Conservation (phyloP, 208 protist genomes). For the Tritrichomonas musculus region DNA sequence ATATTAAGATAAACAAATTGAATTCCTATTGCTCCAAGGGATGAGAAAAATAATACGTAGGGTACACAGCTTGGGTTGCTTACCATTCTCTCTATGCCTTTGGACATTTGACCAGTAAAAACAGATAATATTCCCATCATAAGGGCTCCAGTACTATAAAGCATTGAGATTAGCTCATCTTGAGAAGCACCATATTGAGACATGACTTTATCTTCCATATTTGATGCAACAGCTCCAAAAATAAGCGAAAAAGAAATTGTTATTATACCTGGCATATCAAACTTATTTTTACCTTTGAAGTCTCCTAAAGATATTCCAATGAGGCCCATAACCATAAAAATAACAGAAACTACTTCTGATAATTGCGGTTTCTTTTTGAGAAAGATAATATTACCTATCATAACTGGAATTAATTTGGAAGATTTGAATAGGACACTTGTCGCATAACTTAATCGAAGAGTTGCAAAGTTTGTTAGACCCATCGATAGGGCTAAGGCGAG, state of each 20-base stretch:
- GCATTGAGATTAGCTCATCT: not conserved
- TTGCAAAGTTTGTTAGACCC: not conserved
- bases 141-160: not conserved
- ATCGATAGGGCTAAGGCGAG: not conserved
- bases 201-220: not conserved
- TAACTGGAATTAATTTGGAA: constrained; percentile 8
- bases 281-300: not conserved
- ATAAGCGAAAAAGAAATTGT: not conserved
- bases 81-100: not conserved
- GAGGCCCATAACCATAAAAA: not conserved
- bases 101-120: not conserved
- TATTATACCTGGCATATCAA: not conserved
- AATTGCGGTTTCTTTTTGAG: not conserved
- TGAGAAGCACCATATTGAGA: not conserved
- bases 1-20: not conserved
- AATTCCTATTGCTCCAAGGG: not conserved
- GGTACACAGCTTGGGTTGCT: not conserved
- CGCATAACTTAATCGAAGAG: not conserved
- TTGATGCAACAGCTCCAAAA: constrained; percentile 1
- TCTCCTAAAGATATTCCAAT: not conserved
- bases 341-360: not conserved
- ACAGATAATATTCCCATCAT: not conserved
- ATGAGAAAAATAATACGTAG: not conserved
- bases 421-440: not conserved
- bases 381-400: not conserved